Percentiles rank a stretch among this genome's conserved stretches.
Evolutionary conservation across 768 basidiomycete species (phyloP).

Genomic region (Arthromyces matolae): DNA sequence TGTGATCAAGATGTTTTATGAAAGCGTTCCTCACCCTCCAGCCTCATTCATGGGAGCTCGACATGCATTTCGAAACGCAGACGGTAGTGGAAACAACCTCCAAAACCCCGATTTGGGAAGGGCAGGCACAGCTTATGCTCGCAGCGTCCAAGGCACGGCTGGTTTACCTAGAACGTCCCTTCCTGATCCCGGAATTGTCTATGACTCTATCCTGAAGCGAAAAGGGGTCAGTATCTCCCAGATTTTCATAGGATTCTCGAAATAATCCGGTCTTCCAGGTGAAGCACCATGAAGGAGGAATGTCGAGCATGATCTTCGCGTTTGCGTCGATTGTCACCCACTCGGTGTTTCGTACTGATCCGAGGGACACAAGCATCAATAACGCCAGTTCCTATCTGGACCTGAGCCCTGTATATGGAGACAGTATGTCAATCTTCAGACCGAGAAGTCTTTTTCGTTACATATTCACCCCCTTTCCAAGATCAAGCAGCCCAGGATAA

Average conservation of each 20-base stretch:
- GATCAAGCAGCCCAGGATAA: constrained; percentile 36
- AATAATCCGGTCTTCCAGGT: background rate
- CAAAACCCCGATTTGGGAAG: constrained; percentile 44
- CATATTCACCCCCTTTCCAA: constrained; percentile 14
- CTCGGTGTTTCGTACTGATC: constrained; percentile 50
- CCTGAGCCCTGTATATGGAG: constrained; percentile 53
- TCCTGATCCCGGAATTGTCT: constrained; percentile 57
- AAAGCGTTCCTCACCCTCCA: constrained; percentile 56
- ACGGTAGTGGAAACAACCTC: constrained; percentile 48
- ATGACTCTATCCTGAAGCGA: constrained; percentile 52
- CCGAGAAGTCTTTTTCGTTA: background rate
- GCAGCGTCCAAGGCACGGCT: constrained; percentile 44
- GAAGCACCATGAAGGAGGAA: constrained; percentile 45
- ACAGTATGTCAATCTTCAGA: constrained; percentile 27
- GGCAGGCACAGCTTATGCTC: constrained; percentile 48
- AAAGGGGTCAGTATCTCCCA: constrained; percentile 23
- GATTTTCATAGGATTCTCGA: constrained; percentile 14
- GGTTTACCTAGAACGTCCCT: constrained; percentile 37
- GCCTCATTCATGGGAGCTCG: constrained; percentile 32
- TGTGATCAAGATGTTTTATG: constrained; percentile 42
- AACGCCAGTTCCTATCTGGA: constrained; percentile 55
- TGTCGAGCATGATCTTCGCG: constrained; percentile 61
- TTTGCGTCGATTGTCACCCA: constrained; percentile 51
- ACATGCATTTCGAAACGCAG: constrained; percentile 39
- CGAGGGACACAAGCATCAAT: constrained; percentile 42